phyloP scores from a whole-genome alignment of 164 flowering plant species.

The Magnolia officinalis region DNA sequence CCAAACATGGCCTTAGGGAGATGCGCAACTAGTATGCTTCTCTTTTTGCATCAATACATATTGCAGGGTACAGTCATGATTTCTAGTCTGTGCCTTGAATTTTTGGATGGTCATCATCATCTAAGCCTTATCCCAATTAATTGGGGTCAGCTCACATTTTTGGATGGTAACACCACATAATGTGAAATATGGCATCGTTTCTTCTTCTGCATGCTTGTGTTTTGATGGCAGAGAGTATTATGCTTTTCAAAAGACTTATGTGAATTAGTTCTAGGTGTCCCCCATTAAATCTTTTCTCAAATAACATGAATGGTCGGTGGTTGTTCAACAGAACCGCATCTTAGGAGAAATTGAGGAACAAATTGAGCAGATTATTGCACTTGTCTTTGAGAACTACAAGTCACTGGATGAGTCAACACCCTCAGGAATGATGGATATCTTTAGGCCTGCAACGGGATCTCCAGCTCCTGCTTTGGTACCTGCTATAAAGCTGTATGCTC shows the following conservation, averaged over 20 bases:
- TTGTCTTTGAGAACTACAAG: slow-evolving; percentile 87
- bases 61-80: too few species aligned
- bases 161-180: background rate
- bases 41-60: too few species aligned
- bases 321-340: slow-evolving; percentile 65
- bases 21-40: too few species aligned
- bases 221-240: background rate
- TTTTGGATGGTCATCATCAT: too few species aligned
- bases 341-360: slow-evolving; percentile 85
- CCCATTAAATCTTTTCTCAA: background rate
- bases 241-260: background rate
- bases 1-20: too few species aligned
- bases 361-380: slow-evolving; percentile 69
- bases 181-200: background rate
- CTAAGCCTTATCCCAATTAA: too few species aligned
- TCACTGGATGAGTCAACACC: slow-evolving; percentile 72
- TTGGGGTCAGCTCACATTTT: too few species aligned
- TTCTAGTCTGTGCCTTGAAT: too few species aligned
- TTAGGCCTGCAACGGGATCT: slow-evolving; percentile 69
- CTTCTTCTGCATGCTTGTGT: background rate
- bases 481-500: slow-evolving; percentile 76
- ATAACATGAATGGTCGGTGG: slow-evolving; percentile 10
- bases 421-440: slow-evolving; percentile 74
- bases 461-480: slow-evolving; percentile 81
- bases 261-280: background rate